phyloP scores from a whole-genome alignment of 1,284 basidiomycete species.

The Fomitopsis palustris region DNA sequence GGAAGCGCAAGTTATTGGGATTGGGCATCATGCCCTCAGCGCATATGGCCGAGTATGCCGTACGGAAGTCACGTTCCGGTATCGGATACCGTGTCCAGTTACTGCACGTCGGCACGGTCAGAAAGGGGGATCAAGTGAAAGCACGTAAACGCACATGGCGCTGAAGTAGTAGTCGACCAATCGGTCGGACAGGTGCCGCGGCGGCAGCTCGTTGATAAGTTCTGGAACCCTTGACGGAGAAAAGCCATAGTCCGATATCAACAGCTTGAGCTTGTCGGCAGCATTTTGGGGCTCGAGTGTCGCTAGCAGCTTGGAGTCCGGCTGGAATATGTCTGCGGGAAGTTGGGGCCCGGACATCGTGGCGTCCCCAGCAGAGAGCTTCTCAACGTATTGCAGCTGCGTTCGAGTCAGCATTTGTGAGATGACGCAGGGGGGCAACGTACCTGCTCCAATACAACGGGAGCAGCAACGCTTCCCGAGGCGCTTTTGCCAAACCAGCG shows the following conservation, averaged over 20 bases:
- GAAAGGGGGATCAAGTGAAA: not conserved
- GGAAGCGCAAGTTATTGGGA: slow-evolving; percentile 82
- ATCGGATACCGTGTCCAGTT: slow-evolving; percentile 96
- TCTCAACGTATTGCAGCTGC: slow-evolving; percentile 54
- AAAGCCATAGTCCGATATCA: slow-evolving; percentile 89
- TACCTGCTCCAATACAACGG: slow-evolving; percentile 75
- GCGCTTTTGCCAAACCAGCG: slow-evolving; percentile 84
- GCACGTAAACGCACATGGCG: slow-evolving; percentile 52
- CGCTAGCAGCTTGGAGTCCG: slow-evolving; percentile 19
- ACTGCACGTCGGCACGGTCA: slow-evolving; percentile 36
- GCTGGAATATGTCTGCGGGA: slow-evolving; percentile 19
- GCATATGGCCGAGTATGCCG: slow-evolving; percentile 78
- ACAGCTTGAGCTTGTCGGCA: slow-evolving; percentile 74
- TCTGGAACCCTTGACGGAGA: slow-evolving; percentile 86
- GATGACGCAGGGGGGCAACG: slow-evolving; percentile 14
- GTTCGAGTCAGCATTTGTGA: not conserved
- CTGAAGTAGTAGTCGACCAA: slow-evolving; percentile 76
- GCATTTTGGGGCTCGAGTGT: slow-evolving; percentile 63
- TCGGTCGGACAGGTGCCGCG: slow-evolving; percentile 67
- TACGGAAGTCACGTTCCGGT: slow-evolving; percentile 82
- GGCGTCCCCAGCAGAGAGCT: slow-evolving; percentile 5
- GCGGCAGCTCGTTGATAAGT: slow-evolving; percentile 85
- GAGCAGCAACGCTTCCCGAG: slow-evolving; percentile 72
- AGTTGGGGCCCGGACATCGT: slow-evolving; percentile 16
- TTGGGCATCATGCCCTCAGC: slow-evolving; percentile 71